Conservation (phyloP, 2,329 filamentous ascomycete species). For the Piedraia hortae region DNA sequence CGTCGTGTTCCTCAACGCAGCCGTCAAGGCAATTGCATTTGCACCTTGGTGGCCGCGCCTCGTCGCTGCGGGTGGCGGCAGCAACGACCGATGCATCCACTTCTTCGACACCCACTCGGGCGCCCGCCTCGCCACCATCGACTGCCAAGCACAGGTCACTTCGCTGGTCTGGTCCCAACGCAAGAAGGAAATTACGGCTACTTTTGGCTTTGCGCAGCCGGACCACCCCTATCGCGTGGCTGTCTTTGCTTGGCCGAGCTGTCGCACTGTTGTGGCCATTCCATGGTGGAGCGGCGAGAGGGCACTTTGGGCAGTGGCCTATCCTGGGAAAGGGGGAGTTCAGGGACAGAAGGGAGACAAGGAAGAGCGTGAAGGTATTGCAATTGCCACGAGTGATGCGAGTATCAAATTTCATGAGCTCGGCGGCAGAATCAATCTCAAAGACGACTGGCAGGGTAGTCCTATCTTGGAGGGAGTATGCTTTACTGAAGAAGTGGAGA, state of each 20-base stretch:
- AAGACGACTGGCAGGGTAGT: no score
- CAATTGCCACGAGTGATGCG: constrained; percentile 72
- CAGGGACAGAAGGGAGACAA: neutral
- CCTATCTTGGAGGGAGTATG: no score
- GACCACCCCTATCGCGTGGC: constrained; percentile 75
- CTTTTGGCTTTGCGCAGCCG: constrained; percentile 78
- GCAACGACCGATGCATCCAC: constrained; percentile 83
- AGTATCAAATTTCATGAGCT: constrained; percentile 91
- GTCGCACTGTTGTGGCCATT: constrained; percentile 57
- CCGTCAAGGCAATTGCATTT: constrained; percentile 90
- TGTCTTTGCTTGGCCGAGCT: constrained; percentile 84
- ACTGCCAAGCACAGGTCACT: constrained; percentile 80
- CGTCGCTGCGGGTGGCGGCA: constrained; percentile 73
- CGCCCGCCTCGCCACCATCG: constrained; percentile 62
- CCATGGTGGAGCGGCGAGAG: constrained; percentile 57
- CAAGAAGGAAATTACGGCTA: constrained; percentile 66
- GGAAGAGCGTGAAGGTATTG: constrained; percentile 10
- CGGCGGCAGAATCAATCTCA: no score
- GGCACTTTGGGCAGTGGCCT: constrained; percentile 68
- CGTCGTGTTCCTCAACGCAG: constrained; percentile 53
- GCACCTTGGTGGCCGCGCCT: constrained; percentile 79
- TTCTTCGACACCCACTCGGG: constrained; percentile 79
- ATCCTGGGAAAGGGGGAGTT: constrained; percentile 27
- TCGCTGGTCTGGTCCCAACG: constrained; percentile 53
- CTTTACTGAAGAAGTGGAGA: no score